Evolutionary conservation across 1,284 basidiomycete genomes (phyloP).

Genomic region (Ganoderma multipileum): DNA sequence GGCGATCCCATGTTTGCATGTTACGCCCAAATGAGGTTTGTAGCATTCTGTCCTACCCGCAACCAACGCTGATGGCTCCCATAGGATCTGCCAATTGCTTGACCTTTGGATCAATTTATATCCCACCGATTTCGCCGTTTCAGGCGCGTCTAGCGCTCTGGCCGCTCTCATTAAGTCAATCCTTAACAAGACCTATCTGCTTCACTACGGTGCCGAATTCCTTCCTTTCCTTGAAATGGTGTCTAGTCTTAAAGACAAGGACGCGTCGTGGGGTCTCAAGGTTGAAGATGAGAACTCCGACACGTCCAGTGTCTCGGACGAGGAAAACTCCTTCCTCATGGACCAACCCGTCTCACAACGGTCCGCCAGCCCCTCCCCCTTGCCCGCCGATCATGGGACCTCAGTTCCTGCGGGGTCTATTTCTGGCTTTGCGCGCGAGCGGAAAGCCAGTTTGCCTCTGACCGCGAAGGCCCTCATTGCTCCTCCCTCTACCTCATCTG

Average conservation of each 20-base stretch:
- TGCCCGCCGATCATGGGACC: slow-evolving; percentile 16
- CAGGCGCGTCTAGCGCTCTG: slow-evolving; percentile 73
- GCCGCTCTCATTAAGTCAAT: slow-evolving; percentile 78
- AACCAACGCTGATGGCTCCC: neutral
- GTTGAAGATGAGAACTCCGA: slow-evolving; percentile 72
- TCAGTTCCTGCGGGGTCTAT: slow-evolving; percentile 6
- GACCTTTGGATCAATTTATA: slow-evolving; percentile 78
- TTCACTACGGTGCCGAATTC: slow-evolving; percentile 83
- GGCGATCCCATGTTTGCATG: slow-evolving; percentile 83
- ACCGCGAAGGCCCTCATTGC: slow-evolving; percentile 48
- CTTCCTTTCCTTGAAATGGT: slow-evolving; percentile 77
- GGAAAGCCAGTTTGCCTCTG: slow-evolving; percentile 69
- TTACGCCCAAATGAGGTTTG: slow-evolving; percentile 83
- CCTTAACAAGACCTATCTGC: slow-evolving; percentile 75
- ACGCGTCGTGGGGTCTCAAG: slow-evolving; percentile 74
- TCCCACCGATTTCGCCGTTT: slow-evolving; percentile 78
- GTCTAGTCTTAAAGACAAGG: slow-evolving; percentile 65
- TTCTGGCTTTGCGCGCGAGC: slow-evolving; percentile 50
- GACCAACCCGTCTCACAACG: slow-evolving; percentile 36
- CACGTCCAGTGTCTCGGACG: slow-evolving; percentile 55
- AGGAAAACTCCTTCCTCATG: slow-evolving; percentile 53
- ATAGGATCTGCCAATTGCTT: slow-evolving; percentile 76
- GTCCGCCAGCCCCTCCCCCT: slow-evolving; percentile 28
- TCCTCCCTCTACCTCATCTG: slow-evolving; percentile 21
- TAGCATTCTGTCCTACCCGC: neutral